These are phyloP conservation scores for Rhodotorula sp. DNA, from an alignment of 1,284 basidiomycete genomes.

Conservation along the genomic window DNA sequence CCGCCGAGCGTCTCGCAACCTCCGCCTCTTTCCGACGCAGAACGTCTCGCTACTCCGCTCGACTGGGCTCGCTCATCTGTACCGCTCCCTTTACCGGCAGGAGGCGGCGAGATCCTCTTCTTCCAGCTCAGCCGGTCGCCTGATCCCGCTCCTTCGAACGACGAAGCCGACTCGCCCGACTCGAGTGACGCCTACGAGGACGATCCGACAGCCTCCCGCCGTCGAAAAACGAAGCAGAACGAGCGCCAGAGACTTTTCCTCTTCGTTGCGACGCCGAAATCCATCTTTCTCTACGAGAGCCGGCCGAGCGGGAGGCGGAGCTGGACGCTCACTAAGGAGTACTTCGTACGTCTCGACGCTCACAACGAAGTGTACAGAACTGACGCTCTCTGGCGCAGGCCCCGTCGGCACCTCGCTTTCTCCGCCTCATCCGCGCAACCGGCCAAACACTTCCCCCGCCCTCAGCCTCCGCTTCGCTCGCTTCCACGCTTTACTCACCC, in stretches of 20 bases:
- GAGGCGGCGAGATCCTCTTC: not conserved
- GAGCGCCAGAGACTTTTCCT: conserved; percentile 10
- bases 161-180: not conserved
- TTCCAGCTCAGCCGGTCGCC: not conserved
- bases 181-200: not conserved
- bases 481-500: not conserved
- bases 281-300: conserved; percentile 24
- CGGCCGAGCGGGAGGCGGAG: conserved; percentile 4
- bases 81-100: no score
- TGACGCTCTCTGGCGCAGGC: conserved; percentile 14
- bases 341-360: conserved; percentile 12
- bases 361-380: not conserved
- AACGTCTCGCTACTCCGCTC: not conserved
- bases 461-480: not conserved
- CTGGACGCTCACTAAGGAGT: conserved; percentile 26
- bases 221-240: not conserved
- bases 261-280: conserved; percentile 20
- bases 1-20: not conserved
- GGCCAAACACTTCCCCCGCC: not conserved
- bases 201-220: not conserved
- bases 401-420: conserved; percentile 21
- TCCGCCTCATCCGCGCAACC: conserved; percentile 18
- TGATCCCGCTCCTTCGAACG: no score
- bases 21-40: not conserved
- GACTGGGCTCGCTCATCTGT: not conserved